A percentile compares a stretch with the other conserved stretches of the same genome.
These are phyloP conservation scores for Ocimum tenuiflorum DNA, from an alignment of 257 asterid genomes.

Conservation along the genomic window DNA sequence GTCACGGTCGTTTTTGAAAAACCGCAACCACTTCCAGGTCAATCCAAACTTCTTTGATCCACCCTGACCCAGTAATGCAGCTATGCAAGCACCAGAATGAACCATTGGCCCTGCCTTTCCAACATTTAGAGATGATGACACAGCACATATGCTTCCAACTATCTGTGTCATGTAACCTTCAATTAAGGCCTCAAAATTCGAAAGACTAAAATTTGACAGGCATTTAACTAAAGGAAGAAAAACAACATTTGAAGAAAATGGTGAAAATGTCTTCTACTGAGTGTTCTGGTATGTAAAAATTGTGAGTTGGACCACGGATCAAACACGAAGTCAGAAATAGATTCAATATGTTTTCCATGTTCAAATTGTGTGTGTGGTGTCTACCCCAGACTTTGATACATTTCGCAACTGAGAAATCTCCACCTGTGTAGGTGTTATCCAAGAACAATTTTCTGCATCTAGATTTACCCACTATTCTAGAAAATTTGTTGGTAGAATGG, in stretches of 20 bases:
- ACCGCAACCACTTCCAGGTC: constrained; percentile 70
- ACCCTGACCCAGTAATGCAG: constrained; percentile 74
- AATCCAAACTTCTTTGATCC: constrained; percentile 64
- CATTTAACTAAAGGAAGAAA: not conserved
- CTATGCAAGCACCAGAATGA: constrained; percentile 85
- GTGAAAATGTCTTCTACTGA: not conserved
- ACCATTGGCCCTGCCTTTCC: constrained; percentile 99
- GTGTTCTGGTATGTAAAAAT: not conserved
- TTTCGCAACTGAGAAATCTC: not conserved
- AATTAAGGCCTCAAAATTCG: constrained; percentile 14
- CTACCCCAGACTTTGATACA: not conserved
- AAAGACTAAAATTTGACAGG: not conserved
- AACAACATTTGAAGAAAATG: not conserved
- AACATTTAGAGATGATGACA: constrained; percentile 72
- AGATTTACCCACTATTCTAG: not conserved
- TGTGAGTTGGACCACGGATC: not conserved
- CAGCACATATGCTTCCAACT: constrained; percentile 82
- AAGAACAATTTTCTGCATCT: not conserved
- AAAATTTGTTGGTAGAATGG: not conserved
- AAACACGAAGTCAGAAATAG: not conserved
- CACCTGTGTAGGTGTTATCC: not conserved
- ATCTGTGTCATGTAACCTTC: constrained; percentile 41
- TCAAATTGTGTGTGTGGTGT: not conserved
- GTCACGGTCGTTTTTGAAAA: constrained; percentile 79
- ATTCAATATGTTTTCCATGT: not conserved